phyloP scores from a whole-genome alignment of 2,329 filamentous ascomycete species.

The Penicillium italicum region DNA sequence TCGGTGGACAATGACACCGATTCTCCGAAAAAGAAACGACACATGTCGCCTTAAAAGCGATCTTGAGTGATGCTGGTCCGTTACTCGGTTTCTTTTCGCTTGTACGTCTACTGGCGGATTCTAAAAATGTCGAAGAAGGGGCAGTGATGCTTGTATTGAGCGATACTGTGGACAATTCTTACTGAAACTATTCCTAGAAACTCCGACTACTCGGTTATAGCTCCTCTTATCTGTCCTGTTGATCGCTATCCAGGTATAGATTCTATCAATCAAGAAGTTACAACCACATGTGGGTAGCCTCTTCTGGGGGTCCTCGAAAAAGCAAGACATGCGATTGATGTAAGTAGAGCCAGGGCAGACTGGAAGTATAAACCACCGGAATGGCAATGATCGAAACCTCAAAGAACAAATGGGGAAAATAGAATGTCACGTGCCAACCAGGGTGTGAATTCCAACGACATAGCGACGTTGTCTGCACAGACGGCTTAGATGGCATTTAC shows the following conservation, averaged over 20 bases:
- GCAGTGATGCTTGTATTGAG: not conserved
- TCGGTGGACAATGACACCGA: not conserved
- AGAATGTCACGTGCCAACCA: not conserved
- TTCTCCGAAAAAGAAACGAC: constrained; percentile 6
- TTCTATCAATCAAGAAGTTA: not conserved
- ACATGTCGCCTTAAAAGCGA: not conserved
- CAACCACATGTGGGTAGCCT: not conserved
- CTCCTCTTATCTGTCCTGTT: not conserved
- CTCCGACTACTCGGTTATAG: not conserved
- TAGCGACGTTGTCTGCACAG: not conserved
- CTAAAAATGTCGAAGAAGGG: not conserved
- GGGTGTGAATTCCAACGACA: not conserved
- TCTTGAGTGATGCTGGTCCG: not conserved
- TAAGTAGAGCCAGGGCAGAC: not conserved
- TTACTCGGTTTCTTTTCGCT: not conserved
- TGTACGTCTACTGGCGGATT: not conserved
- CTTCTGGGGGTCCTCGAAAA: not conserved
- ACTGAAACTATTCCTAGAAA: not conserved
- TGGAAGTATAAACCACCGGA: not conserved
- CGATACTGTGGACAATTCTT: not conserved
- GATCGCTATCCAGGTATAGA: not conserved
- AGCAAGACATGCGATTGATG: not conserved
- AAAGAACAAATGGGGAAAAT: too few relatives aligned
- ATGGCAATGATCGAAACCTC: not conserved
- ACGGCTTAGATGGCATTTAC: not conserved